phyloP scores from a whole-genome alignment of 805 yeast genomes.

The Zygotorulaspora florentina region DNA sequence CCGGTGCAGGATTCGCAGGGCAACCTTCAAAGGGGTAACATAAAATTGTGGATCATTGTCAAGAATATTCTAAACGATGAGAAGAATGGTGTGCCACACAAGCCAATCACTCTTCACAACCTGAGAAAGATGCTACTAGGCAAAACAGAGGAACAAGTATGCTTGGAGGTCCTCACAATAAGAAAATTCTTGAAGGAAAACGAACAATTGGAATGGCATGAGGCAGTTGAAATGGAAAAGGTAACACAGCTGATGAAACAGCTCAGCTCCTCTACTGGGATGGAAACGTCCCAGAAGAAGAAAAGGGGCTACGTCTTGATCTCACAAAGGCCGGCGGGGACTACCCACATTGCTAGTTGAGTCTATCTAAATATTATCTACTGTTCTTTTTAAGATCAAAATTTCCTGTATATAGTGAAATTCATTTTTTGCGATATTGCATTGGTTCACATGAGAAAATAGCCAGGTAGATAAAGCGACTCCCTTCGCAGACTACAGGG shows the following conservation, averaged over 20 bases:
- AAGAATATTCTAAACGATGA: constrained; percentile 26
- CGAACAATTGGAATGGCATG: constrained; percentile 13
- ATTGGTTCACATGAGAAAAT: not conserved
- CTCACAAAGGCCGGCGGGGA: constrained; percentile 8
- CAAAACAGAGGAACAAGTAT: constrained; percentile 17
- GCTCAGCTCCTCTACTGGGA: not conserved
- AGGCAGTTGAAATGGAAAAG: constrained; percentile 7
- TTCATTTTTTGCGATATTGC: not conserved
- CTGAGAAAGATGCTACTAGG: constrained; percentile 21
- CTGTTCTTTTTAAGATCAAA: not conserved
- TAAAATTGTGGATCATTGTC: constrained; percentile 32
- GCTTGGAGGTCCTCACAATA: constrained; percentile 17
- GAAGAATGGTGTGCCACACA: constrained; percentile 18
- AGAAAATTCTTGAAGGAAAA: constrained; percentile 15
- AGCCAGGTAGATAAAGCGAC: no score
- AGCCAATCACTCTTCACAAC: constrained; percentile 22
- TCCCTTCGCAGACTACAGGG: not conserved
- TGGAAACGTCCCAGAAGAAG: not conserved
- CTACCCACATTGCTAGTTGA: constrained; percentile 1
- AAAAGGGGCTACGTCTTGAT: constrained; percentile 5
- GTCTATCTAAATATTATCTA: not conserved
- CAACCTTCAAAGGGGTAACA: constrained; percentile 28
- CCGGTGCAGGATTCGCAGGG: constrained; percentile 27
- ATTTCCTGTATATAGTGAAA: not conserved
- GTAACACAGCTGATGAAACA: constrained; percentile 9